These are phyloP conservation scores for Puccinia brachypodii DNA, from an alignment of 1,284 basidiomycete genomes.

Conservation along the genomic window DNA sequence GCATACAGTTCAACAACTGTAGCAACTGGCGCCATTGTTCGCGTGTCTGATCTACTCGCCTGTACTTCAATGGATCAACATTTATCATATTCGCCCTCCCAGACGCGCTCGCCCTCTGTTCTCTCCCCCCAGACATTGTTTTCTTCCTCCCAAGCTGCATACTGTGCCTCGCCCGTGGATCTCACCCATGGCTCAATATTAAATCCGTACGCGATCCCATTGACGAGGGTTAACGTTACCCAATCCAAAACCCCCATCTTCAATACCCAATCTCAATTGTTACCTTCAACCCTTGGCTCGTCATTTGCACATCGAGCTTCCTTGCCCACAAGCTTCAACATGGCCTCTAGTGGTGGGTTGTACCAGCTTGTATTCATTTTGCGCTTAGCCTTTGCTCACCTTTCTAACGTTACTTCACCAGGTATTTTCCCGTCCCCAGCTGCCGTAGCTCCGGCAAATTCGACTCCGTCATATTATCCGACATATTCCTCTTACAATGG, in stretches of 20 bases:
- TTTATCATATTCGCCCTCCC: conserved; percentile 14
- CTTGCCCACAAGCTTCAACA: conserved; percentile 8
- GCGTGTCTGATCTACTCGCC: conserved; percentile 1
- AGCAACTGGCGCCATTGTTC: background rate
- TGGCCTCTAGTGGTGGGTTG: background rate
- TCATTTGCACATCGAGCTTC: conserved; percentile 1
- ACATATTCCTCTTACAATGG: background rate
- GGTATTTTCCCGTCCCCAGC: conserved; percentile 12
- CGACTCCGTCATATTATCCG: conserved; percentile 14
- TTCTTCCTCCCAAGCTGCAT: background rate
- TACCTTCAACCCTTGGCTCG: background rate
- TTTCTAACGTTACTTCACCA: background rate
- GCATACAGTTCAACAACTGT: background rate
- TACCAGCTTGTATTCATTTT: background rate
- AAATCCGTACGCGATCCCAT: background rate
- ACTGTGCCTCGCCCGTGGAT: background rate
- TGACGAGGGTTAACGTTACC: background rate
- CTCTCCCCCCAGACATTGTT: background rate
- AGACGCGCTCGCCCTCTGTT: conserved; percentile 13
- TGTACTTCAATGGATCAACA: conserved; percentile 19
- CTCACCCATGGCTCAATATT: background rate
- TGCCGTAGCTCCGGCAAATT: conserved; percentile 13
- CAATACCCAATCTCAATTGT: background rate
- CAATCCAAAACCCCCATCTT: background rate
- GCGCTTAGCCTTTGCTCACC: background rate